Base-by-base conservation (phyloP, 352 stramenopile species). In the Phytopythium aichiense region DNA sequence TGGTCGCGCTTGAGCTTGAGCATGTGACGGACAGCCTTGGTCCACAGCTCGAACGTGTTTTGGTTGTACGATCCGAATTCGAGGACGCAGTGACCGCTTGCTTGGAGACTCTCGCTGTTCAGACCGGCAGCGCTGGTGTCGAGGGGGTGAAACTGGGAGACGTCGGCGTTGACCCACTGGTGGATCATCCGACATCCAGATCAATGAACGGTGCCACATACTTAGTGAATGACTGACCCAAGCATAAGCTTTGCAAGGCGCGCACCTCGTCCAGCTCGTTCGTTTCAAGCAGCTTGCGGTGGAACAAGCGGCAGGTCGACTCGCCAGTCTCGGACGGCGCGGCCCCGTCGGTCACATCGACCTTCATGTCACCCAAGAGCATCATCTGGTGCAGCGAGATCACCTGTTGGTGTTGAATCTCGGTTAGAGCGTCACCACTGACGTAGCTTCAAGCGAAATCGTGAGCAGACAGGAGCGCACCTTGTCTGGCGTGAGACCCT, bases 21-120 rank as follows among this genome's bases (percentile, higher is more conserved):
- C 15, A 90, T 79, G 13, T 84, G 77, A 13, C 84, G 80, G 70
- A 95, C 84, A 8, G 80, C 81, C 60, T 95, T 95, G 25, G 82
- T 88, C 86, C 86, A 95, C 30, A 95, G 67, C 66, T 95, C 86
- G 46, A 95, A 95, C 22, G 84, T 92, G 64, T 61, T 91, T 46
- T 91, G 84, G 61, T 74, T 95, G 73, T 87, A 76, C 38, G 86
- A 91, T 9, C 63, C 83, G 43, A 95, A 93, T 63, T 95, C 86
- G 18, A 95, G 9, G n/a, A 92, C 65, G 57, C 72, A 81, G 35
- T 79, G 79, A 3, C 81, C 73, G 23, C 78, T 92, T 15, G 79
- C 79, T 42, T 81, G 70, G 15, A 78, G 68, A 28, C 88, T 40
- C 4, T 60, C 54, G 38, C 23, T 22, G 25, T 38, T 38, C 7